Conservation (phyloP, 768 basidiomycete species). For the Lyophyllum decastes region DNA sequence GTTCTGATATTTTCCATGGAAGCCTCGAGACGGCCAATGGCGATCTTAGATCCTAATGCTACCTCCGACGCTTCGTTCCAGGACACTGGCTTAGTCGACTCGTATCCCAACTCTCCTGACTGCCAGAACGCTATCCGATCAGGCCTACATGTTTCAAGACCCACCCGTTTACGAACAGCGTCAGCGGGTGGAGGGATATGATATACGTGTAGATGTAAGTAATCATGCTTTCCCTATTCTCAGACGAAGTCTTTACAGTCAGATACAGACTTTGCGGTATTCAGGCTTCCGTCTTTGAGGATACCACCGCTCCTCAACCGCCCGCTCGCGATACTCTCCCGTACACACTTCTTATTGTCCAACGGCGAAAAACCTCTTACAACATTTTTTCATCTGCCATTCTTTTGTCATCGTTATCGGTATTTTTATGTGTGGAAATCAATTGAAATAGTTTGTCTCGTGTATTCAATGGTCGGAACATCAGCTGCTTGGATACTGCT, state of each 20-base stretch:
- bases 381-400: neutral
- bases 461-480: too few relatives aligned
- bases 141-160: conserved; percentile 9
- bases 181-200: conserved; percentile 28
- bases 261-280: neutral
- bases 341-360: neutral
- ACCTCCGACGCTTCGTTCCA: neutral
- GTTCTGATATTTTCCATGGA: neutral
- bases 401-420: neutral
- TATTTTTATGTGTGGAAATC: too few relatives aligned
- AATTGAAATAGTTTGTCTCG: neutral
- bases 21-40: neutral
- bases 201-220: conserved; percentile 1
- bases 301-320: neutral
- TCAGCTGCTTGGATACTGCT: neutral
- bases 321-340: neutral
- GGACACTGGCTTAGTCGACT: neutral
- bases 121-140: conserved; percentile 1
- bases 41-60: neutral
- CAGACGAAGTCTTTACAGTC: too few relatives aligned
- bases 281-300: neutral
- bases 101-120: neutral
- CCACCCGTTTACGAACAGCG: conserved; percentile 20
- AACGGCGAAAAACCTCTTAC: neutral
- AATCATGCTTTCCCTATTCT: neutral